Evolutionary conservation across 2,329 filamentous ascomycete species (phyloP).

Genomic region (Didymella pomorum): DNA sequence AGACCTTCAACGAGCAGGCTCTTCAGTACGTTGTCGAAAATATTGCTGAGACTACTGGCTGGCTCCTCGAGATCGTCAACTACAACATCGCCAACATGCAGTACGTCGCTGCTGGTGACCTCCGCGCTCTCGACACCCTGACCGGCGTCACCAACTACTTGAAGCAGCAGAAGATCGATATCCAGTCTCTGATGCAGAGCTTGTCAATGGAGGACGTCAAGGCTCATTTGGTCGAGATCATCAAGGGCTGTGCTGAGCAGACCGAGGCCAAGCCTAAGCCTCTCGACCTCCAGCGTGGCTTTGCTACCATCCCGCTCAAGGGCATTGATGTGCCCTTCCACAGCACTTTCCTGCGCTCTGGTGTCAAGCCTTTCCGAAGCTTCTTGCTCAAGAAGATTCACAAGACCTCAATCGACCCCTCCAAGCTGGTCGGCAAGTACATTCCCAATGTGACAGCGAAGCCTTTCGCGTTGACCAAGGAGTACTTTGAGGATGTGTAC

Average conservation of each 20-base stretch:
- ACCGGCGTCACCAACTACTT: slow-evolving; percentile 91
- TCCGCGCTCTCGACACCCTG: slow-evolving; percentile 70
- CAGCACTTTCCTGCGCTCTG: slow-evolving; percentile 95
- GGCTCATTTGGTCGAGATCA: slow-evolving; percentile 87
- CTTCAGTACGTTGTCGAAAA: slow-evolving; percentile 96
- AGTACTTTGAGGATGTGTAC: slow-evolving; percentile 99
- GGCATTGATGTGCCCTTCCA: slow-evolving; percentile 99
- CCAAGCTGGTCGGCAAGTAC: slow-evolving; percentile 97
- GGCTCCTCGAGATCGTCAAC: slow-evolving; percentile 99
- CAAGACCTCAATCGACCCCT: slow-evolving; percentile 97
- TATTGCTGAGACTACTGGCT: slow-evolving; percentile 90
- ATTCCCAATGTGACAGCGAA: slow-evolving; percentile 98
- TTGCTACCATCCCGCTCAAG: slow-evolving; percentile 94
- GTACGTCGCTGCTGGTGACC: slow-evolving; percentile 72
- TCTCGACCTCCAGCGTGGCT: slow-evolving; percentile 89
- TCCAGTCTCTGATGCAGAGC: slow-evolving; percentile 87
- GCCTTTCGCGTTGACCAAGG: slow-evolving; percentile 94
- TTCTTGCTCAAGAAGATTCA: slow-evolving; percentile 99
- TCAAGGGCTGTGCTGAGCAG: slow-evolving; percentile 84
- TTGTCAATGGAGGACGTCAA: slow-evolving; percentile 91
- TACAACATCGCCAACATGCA: slow-evolving; percentile 79
- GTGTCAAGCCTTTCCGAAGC: slow-evolving; percentile 97
- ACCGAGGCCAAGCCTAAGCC: slow-evolving; percentile 89
- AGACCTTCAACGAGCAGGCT: slow-evolving; percentile 98
- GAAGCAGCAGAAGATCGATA: slow-evolving; percentile 96